Conservation (phyloP, 306 rosid genomes). For the Hippophae gyantsensis region DNA sequence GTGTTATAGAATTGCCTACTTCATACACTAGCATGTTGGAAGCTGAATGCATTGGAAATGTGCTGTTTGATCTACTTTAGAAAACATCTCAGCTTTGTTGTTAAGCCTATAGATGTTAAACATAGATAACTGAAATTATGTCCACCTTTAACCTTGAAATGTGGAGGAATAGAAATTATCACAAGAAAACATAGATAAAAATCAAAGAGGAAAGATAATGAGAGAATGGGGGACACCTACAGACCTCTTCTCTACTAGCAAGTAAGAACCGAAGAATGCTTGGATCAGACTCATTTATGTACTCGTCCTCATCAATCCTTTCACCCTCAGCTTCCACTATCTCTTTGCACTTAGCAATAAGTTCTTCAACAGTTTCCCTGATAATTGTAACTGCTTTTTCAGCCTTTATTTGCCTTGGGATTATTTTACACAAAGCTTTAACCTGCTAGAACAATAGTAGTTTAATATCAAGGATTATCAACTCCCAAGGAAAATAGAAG, state of each 20-base stretch:
- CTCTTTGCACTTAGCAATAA: constrained; percentile 73
- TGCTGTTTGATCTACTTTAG: too few species aligned
- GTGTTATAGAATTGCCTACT: too few species aligned
- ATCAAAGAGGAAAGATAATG: not conserved
- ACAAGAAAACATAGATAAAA: too few species aligned
- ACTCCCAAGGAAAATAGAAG: not conserved
- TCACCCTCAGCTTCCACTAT: constrained; percentile 92
- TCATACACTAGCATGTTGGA: too few species aligned
- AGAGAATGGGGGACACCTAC: constrained; percentile 1
- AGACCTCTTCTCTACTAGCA: constrained; percentile 89
- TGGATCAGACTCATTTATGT: constrained; percentile 74
- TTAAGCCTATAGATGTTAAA: too few species aligned
- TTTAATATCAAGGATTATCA: not conserved
- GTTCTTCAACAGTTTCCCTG: constrained; percentile 79
- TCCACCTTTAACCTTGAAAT: too few species aligned
- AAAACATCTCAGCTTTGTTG: too few species aligned
- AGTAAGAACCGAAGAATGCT: constrained; percentile 88
- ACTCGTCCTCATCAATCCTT: constrained; percentile 68
- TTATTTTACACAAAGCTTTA: constrained; percentile 56
- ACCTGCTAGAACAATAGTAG: constrained; percentile 36
- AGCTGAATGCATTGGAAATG: too few species aligned
- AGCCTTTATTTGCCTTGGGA: constrained; percentile 91
- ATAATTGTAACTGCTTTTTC: constrained; percentile 64
- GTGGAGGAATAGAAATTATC: too few species aligned
- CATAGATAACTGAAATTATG: too few species aligned